A percentile compares a stretch with the other conserved stretches of the same genome.
These are phyloP conservation scores for Phytophthora citricola DNA, from an alignment of 352 stramenopile genomes.

Conservation along the genomic window DNA sequence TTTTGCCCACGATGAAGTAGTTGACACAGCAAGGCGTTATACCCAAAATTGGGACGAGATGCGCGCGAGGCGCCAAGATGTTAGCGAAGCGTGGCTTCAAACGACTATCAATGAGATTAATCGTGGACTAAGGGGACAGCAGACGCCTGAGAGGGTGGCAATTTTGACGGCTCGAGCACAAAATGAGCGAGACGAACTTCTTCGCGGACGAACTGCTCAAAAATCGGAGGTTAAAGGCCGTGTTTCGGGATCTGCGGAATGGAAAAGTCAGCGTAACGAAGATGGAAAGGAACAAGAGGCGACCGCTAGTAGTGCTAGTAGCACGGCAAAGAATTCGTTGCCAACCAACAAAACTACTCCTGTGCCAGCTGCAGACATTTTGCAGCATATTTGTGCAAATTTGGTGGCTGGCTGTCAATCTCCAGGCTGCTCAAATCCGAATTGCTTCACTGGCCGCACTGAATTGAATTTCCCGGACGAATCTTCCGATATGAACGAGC, in stretches of 20 bases:
- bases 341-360: conserved; percentile 1
- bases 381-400: conserved; percentile 57
- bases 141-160: conserved; percentile 39
- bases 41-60: conserved; percentile 77
- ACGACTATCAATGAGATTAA: conserved; percentile 68
- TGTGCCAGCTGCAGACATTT: conserved; percentile 32
- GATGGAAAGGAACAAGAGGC: conserved; percentile 47
- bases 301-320: neutral
- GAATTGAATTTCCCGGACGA: neutral
- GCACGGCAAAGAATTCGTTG: neutral
- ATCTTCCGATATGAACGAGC: conserved; percentile 45
- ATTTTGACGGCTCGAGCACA: conserved; percentile 46
- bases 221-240: conserved; percentile 67
- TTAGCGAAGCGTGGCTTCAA: conserved; percentile 70
- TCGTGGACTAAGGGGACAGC: conserved; percentile 28
- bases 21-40: conserved; percentile 90
- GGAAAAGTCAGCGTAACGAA: conserved; percentile 78
- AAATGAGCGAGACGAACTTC: conserved; percentile 61
- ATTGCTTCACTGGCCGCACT: conserved; percentile 44
- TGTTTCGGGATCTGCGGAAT: conserved; percentile 81
- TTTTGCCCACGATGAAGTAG: conserved; percentile 87
- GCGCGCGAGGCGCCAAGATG: conserved; percentile 62
- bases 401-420: conserved; percentile 55
- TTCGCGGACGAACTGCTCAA: conserved; percentile 35
- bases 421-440: conserved; percentile 47